These are phyloP conservation scores for Fragaria ananassa DNA, from an alignment of 306 rosid species.

Conservation along the genomic window DNA sequence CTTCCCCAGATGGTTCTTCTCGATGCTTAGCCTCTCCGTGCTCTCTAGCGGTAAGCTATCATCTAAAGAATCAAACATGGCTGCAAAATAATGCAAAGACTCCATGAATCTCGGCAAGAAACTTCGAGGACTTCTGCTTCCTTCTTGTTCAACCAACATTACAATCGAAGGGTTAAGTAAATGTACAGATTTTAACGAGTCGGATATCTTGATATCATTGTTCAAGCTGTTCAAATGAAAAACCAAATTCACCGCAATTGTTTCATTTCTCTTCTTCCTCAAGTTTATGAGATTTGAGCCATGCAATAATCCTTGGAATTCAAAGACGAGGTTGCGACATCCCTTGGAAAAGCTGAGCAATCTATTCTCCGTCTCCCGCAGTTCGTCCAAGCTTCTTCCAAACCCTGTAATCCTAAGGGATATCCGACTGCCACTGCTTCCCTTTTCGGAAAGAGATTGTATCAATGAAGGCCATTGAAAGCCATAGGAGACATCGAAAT, in stretches of 20 bases:
- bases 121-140: slow-evolving; percentile 34
- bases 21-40: slow-evolving; percentile 58
- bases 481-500: slow-evolving; percentile 68
- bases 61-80: slow-evolving; percentile 76
- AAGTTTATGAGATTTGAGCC: slow-evolving; percentile 43
- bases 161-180: slow-evolving; percentile 55
- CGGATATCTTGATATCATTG: slow-evolving; percentile 42
- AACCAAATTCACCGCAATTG: slow-evolving; percentile 64
- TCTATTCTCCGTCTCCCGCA: slow-evolving; percentile 65
- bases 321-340: slow-evolving; percentile 46
- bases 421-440: slow-evolving; percentile 38
- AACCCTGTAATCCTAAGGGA: slow-evolving; percentile 56
- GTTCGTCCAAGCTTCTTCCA: slow-evolving; percentile 49
- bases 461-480: slow-evolving; percentile 85
- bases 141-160: slow-evolving; percentile 65
- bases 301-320: slow-evolving; percentile 62
- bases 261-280: slow-evolving; percentile 60
- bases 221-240: slow-evolving; percentile 47
- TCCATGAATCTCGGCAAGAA: slow-evolving; percentile 70
- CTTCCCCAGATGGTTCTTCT: slow-evolving; percentile 67
- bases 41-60: slow-evolving; percentile 71
- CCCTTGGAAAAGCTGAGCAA: slow-evolving; percentile 63
- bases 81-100: slow-evolving; percentile 63
- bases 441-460: slow-evolving; percentile 74
- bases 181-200: slow-evolving; percentile 56